Base-by-base conservation (phyloP, 352 stramenopile genomes). In the Phytophthora chlamydospora region DNA sequence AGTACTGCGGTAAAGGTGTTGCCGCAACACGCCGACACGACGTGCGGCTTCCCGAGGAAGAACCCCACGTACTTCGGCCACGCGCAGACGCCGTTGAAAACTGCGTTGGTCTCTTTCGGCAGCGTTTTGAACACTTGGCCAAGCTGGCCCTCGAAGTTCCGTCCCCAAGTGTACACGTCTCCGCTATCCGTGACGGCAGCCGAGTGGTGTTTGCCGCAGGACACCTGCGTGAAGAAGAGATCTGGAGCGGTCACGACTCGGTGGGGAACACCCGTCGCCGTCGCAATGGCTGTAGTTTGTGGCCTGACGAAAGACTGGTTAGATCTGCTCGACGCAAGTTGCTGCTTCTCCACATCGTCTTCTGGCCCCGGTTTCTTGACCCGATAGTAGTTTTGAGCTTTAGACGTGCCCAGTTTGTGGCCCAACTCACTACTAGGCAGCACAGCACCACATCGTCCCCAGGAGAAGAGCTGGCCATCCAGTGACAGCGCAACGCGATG, bases 151-250 rank as follows among this genome's bases (percentile, higher is more conserved):
- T 97, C 87, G 13, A 82, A 86, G 56, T 95, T 95, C 13, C 88
- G 66, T 2, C 91, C 91, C 90, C 90, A 98, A 4, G 90, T 91
- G 68, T 96, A 97, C 19, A 97, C 32, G 42, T 96, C 90, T 14
- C 90, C 89, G 21, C 66, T 76, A n/a, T 85, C 58, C 0, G 87
- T 95, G 46, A 97, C 29, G 2, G 88, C 88, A 43, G 78, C 81
- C 4, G 76, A 84, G 52, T 98, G 91, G 24, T 73, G 53, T 24
- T 65, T 58, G 14, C 89, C 91, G 39, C 89, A 97, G 14, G 82
- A 75, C 14, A 97, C 54, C 24, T 80, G 75, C 16, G 56, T 62
- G 56, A 91, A 85, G 21, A 83, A 76, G 1, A 88, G 65, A 6
- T 88, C 67, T 2, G 72, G 74, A 3, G 80, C 66, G 11, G 60